These are phyloP conservation scores for Larix sibirica DNA, from an alignment of 83 land plant species.

Conservation along the genomic window DNA sequence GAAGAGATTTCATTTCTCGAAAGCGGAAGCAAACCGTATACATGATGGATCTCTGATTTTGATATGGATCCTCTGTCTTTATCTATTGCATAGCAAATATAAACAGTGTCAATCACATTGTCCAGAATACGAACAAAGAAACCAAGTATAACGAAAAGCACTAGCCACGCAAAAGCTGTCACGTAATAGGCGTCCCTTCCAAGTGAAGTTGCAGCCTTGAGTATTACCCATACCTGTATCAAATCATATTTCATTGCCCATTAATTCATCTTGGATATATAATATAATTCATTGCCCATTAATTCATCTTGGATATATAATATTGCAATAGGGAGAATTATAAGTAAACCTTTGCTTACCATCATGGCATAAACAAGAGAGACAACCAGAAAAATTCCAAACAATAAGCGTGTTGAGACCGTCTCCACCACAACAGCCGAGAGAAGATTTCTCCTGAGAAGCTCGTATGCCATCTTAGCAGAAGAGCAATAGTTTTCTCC, in stretches of 20 bases:
- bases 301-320: too few species aligned
- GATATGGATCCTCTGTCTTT: slow-evolving; percentile 43
- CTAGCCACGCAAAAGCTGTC: slow-evolving; percentile 30
- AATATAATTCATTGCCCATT: too few species aligned
- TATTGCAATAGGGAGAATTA: too few species aligned
- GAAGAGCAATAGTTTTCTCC: slow-evolving; percentile 56
- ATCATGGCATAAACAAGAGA: slow-evolving; percentile 43
- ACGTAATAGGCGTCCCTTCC: slow-evolving; percentile 18
- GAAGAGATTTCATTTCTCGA: slow-evolving; percentile 34
- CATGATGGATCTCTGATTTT: slow-evolving; percentile 42
- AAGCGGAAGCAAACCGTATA: slow-evolving; percentile 40
- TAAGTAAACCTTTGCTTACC: slow-evolving; percentile 27
- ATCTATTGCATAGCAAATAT: slow-evolving; percentile 56
- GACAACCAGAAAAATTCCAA: slow-evolving; percentile 30
- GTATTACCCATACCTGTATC: slow-evolving; percentile 29
- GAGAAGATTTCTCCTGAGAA: slow-evolving; percentile 49
- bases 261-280: too few species aligned
- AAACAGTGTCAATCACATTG: slow-evolving; percentile 47
- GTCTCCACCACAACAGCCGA: slow-evolving; percentile 52
- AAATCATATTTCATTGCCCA: too few species aligned
- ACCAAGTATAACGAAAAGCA: slow-evolving; percentile 30
- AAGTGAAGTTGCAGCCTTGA: slow-evolving; percentile 16
- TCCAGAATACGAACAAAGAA: slow-evolving; percentile 36
- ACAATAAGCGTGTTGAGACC: slow-evolving; percentile 43
- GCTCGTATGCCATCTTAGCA: slow-evolving; percentile 43